Evolutionary conservation across 495 filamentous ascomycete species (phyloP).

Genomic region (Penicillium antarcticum): DNA sequence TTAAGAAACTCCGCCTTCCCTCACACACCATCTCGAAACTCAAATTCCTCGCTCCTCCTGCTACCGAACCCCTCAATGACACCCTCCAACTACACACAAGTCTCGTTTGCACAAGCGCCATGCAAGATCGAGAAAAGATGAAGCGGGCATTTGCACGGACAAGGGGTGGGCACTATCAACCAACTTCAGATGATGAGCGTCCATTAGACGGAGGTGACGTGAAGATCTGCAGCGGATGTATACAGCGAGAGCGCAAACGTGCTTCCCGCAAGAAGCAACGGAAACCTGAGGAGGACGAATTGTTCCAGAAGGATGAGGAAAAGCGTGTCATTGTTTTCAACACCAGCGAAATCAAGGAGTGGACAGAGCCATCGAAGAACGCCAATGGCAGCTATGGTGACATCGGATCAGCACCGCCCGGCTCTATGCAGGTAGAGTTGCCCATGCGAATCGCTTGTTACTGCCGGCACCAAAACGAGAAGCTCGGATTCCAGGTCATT

Average conservation of each 20-base stretch:
- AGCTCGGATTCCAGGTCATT: constrained; percentile 88
- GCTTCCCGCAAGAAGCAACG: constrained; percentile 86
- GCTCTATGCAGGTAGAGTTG: constrained; percentile 69
- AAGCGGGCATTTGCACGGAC: constrained; percentile 67
- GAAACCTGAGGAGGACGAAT: constrained; percentile 76
- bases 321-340: constrained; percentile 91
- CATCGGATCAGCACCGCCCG: constrained; percentile 47
- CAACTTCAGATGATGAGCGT: constrained; percentile 57
- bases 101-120: constrained; percentile 90
- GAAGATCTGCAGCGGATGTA: constrained; percentile 79
- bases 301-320: constrained; percentile 73
- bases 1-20: constrained; percentile 79
- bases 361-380: constrained; percentile 56
- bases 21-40: constrained; percentile 87
- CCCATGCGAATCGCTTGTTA: constrained; percentile 98
- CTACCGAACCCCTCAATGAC: constrained; percentile 57
- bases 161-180: constrained; percentile 37
- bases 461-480: constrained; percentile 90
- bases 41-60: constrained; percentile 72
- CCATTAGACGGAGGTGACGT: constrained; percentile 81
- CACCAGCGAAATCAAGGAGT: constrained; percentile 84
- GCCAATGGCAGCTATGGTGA: constrained; percentile 26
- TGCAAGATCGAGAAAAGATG: constrained; percentile 64
- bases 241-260: constrained; percentile 81
- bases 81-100: constrained; percentile 77